Evolutionary conservation across 768 basidiomycete genomes (phyloP).

Genomic region (Boletus barrowsii): DNA sequence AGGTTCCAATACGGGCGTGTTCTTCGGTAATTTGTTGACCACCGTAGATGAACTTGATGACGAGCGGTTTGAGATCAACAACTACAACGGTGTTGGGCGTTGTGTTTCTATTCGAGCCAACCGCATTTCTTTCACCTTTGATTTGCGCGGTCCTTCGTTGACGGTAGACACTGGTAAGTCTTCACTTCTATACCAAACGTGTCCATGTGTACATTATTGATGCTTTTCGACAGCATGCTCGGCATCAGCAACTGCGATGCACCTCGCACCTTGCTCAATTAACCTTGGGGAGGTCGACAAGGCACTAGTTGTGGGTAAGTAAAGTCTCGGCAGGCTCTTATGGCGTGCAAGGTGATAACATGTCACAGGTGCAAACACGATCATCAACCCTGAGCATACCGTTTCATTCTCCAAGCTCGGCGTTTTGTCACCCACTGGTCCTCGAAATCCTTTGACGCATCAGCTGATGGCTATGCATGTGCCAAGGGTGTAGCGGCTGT

Average conservation of each 20-base stretch:
- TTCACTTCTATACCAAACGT: neutral
- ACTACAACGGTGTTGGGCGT: constrained; percentile 30
- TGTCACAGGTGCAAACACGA: constrained; percentile 25
- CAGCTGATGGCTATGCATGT: constrained; percentile 32
- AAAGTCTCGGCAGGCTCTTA: neutral
- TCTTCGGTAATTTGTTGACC: constrained; percentile 32
- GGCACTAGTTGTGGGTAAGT: constrained; percentile 39
- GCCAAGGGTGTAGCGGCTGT: constrained; percentile 31
- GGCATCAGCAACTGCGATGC: constrained; percentile 44
- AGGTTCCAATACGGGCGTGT: constrained; percentile 41
- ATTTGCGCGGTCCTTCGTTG: constrained; percentile 46
- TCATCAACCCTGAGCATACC: constrained; percentile 27
- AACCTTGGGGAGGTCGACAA: constrained; percentile 44
- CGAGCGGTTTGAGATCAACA: constrained; percentile 26
- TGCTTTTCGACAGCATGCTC: constrained; percentile 34
- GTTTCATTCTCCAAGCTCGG: constrained; percentile 29
- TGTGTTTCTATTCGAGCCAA: constrained; percentile 31
- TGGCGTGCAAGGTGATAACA: neutral
- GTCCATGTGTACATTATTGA: neutral
- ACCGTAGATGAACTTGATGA: constrained; percentile 29
- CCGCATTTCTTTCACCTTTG: constrained; percentile 34
- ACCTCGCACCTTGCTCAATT: constrained; percentile 46
- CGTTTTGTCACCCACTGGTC: constrained; percentile 35
- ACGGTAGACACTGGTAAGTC: constrained; percentile 37
- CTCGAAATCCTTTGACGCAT: constrained; percentile 32